Base-by-base conservation (phyloP, 352 stramenopile genomes). In the Elongisporangium prolatum region DNA sequence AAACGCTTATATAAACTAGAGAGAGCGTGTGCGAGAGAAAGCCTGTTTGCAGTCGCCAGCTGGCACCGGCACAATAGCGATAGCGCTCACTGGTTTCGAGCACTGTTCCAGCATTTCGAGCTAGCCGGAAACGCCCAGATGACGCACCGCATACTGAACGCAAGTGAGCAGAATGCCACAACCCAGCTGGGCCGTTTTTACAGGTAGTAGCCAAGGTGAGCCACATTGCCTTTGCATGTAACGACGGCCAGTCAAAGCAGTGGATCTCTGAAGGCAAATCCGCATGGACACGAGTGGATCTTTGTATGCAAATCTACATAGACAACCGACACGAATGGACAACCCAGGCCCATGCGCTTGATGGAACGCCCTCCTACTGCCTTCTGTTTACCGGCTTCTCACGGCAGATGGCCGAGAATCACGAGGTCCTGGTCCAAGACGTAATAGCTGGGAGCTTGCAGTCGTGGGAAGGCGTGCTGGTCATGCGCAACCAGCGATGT, bases 371-470 rank as follows among this genome's bases (percentile, higher is more conserved):
- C 34, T 44, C 6, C 34, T 44, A 3, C 28, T 38, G 28, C 28
- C 28, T 38, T 38, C 28, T 38, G 28, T 44, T 3, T 17, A 1
- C 34, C 17, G 34, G 34, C 34, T 21, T 52, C 20, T 52, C 48
- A 52, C 9, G 20, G 48, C 18, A 84, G 57, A 1, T 61, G 60
- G 21, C 75, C 75, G 6, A 79, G 8, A n/a, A 88, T 71, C 9
- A 88, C 60, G 47, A 88, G 47, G 20, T 88, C 78, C 53, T 72
- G 48, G 54, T 65, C 75, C 0, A 88, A 38, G 34, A 69, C 53
- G 47, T 71, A 53, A 49, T 80, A 84, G 6, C 54, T 25, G 22
- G 68, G 67, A 2, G 69, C 57, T 4, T 57, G 25, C 3, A 88
- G 57, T 3, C 78, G 67, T 5, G 76, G 73, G 37, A 75, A 83